Base-by-base conservation (phyloP, 2,329 filamentous ascomycete species). In the Hypoxylon sp. region DNA sequence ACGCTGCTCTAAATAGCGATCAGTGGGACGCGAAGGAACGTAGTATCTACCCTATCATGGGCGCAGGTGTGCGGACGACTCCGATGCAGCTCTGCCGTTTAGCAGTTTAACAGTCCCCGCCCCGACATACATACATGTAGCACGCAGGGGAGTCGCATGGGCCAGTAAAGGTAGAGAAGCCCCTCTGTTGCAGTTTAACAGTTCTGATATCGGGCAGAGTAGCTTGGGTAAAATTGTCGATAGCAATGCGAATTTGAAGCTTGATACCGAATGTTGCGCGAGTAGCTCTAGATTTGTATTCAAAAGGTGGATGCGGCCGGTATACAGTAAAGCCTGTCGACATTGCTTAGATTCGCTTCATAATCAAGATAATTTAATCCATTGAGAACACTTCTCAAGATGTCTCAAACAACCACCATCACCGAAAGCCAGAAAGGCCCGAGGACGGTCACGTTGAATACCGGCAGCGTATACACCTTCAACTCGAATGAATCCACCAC, bases 401-500 rank as follows among this genome's bases (percentile, higher is more conserved):
- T 64, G 60, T 64, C 58, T 20, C 54, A 48, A 18, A 60, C 52
- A 4, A 42, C 24, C 13, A 37, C 40, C 1, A n/a, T 43, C 9
- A 35, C 60, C 24, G 15, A 49, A 15, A 38, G 18, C 8, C 45
- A 35, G 9, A 33, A 9, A 3, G 43, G 43, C 27, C 49, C 41
- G 8, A 33, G 42, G 15, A 62, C 60, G 10, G 60, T 69, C 11
- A 66, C 37, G 18, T 31, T 70, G 21, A 60, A 63, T 2, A 70
- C 69, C 20, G 69, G 69, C 17, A 63, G 54, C 1, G 51, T 63
- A 1, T 62, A 69, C 42, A 64, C 50, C 20, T 70, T 70, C 43
- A 47, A 58, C 6, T 70, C 69, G n/a, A 70, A 70, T 37, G 33
- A 60, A 6, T 63, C 68, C 0, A 64, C 62, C 1, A 59, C 62